Base-by-base conservation (phyloP, 257 asterid species). In the Nyctanthes arbortristis region DNA sequence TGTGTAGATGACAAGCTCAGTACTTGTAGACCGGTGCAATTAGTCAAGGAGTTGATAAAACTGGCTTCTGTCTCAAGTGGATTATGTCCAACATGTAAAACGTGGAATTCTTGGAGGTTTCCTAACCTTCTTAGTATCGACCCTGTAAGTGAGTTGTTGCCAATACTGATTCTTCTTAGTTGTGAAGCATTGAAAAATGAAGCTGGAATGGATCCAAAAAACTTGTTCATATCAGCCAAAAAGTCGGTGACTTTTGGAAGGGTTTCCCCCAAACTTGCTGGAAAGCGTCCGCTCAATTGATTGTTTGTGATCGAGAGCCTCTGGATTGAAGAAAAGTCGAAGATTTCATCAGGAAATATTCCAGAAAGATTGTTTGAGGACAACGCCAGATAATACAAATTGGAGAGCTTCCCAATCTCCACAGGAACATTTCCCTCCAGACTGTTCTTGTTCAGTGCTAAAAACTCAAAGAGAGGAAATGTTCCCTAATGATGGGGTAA, bases 401-500 rank as follows among this genome's bases (percentile, higher is more conserved):
- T 27, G 29, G 52, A 60, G 16, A 35, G 39, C 49, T 40, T 40
- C 7, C 77, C 76, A 12, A 76, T n/a, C n/a, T n/a, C n/a, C n/a
- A n/a, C n/a, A n/a, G n/a, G n/a, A n/a, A n/a, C n/a, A n/a, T n/a
- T n/a, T n/a, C n/a, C n/a, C n/a, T n/a, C n/a, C n/a, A n/a, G n/a
- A n/a, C n/a, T n/a, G n/a, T n/a, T 76, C 57, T 55, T 47, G 33
- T 43, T 35, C 49, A 40, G 49, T n/a, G 49, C 57, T 60, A 18
- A 30, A 59, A 22, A 76, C 29, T 59, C 63, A n/a, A 43, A 16
- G 4, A n/a, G 43, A 76, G 63, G 24, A 76, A 76, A 76, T 39
- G 66, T 76, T 76, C 29, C 80, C 80, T 28, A 65, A 66, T n/a
- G 73, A 65, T 34, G 73, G 40, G 31, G 80, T 77, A 33, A 71